phyloP scores from a whole-genome alignment of 306 rosid species.

The Aeschynomene evenia region DNA sequence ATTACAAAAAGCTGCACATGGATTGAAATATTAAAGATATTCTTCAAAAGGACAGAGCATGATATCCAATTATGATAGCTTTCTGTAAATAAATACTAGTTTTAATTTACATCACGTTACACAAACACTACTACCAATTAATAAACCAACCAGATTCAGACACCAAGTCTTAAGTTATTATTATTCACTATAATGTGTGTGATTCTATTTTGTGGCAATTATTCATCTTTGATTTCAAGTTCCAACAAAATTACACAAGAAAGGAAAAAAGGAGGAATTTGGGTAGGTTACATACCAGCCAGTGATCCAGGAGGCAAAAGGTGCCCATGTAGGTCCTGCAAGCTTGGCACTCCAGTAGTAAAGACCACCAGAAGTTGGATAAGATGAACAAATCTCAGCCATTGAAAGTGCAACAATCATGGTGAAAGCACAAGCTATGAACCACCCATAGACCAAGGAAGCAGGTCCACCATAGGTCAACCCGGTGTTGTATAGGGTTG shows the following conservation, averaged over 20 bases:
- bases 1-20: neutral
- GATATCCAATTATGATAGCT: neutral
- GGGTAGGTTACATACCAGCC: constrained; percentile 75
- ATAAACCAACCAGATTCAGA: neutral
- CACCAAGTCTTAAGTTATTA: neutral
- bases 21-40: neutral
- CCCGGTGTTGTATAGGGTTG: constrained; percentile 93
- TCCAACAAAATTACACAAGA: neutral
- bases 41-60: neutral
- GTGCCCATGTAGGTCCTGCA: constrained; percentile 94
- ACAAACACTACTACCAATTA: neutral
- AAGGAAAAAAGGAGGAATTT: too few species aligned
- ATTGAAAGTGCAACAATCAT: constrained; percentile 84
- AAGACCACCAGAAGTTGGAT: constrained; percentile 95
- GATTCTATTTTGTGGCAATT: neutral
- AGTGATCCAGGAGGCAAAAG: constrained; percentile 96
- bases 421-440: constrained; percentile 71
- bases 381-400: constrained; percentile 97
- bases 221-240: neutral
- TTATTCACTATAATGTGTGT: neutral
- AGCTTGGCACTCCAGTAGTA: constrained; percentile 98
- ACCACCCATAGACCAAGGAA: constrained; percentile 85
- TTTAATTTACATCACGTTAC: neutral
- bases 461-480: constrained; percentile 79
- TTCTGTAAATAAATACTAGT: neutral